Conservation (phyloP, 768 basidiomycete species). For the Hortiboletus flavorubellus region DNA sequence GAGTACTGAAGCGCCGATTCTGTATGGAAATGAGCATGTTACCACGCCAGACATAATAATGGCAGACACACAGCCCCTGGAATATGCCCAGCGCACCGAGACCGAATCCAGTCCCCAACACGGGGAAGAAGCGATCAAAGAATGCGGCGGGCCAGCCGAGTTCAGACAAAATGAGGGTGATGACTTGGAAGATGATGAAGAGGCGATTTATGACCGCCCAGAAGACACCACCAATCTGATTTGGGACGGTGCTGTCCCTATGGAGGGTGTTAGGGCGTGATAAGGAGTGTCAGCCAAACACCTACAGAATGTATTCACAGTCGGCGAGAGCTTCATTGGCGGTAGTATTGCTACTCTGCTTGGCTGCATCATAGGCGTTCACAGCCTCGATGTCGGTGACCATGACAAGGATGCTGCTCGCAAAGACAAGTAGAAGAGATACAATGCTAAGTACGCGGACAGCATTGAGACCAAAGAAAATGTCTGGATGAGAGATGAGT, state of each 20-base stretch:
- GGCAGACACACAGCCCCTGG: constrained; percentile 67
- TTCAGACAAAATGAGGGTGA: constrained; percentile 81
- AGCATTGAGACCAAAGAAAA: constrained; percentile 76
- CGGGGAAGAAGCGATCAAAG: constrained; percentile 84
- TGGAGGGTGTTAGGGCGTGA: constrained; percentile 23
- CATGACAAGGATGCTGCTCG: constrained; percentile 72
- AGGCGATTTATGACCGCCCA: constrained; percentile 89
- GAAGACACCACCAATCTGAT: constrained; percentile 87
- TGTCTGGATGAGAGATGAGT: constrained; percentile 32
- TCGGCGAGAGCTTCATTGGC: constrained; percentile 38
- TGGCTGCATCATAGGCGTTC: constrained; percentile 54
- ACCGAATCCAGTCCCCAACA: constrained; percentile 81
- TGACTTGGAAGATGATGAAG: constrained; percentile 80
- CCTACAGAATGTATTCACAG: constrained; percentile 78
- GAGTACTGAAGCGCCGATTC: constrained; percentile 68
- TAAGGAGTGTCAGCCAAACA: constrained; percentile 6
- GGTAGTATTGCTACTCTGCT: constrained; percentile 30
- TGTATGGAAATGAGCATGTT: constrained; percentile 24
- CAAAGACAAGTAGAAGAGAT: constrained; percentile 72
- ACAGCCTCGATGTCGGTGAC: constrained; percentile 74
- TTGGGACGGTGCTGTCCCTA: constrained; percentile 78
- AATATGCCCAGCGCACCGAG: constrained; percentile 85
- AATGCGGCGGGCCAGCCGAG: constrained; percentile 74
- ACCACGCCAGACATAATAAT: background rate
- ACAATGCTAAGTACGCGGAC: constrained; percentile 79